Evolutionary conservation across 1,284 basidiomycete genomes (phyloP).

Genomic region (Rhodofomes roseus): DNA sequence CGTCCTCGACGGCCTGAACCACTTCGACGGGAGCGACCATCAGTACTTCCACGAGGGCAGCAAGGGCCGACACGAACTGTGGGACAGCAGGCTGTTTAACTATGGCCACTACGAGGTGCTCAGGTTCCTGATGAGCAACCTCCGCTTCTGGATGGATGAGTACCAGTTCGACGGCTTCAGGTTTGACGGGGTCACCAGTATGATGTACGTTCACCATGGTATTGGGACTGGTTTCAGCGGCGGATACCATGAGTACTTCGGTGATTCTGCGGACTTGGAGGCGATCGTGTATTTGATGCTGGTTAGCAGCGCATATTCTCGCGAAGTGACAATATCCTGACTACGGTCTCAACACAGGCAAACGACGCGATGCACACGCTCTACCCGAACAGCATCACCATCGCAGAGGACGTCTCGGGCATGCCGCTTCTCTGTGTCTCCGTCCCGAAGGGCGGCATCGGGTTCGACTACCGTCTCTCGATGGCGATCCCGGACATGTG

Average conservation of each 20-base stretch:
- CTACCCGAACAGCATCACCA: conserved; percentile 82
- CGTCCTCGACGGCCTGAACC: conserved; percentile 91
- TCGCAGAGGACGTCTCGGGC: conserved; percentile 97
- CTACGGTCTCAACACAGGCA: too few relatives aligned
- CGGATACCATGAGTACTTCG: conserved; percentile 98
- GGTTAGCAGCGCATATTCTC: conserved; percentile 36
- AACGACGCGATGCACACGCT: conserved; percentile 86
- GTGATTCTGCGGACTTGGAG: conserved; percentile 79
- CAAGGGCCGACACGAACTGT: conserved; percentile 91
- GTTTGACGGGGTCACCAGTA: conserved; percentile 98
- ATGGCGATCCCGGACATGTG: conserved; percentile 99
- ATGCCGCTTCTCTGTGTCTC: conserved; percentile 94
- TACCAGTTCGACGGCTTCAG: conserved; percentile 97
- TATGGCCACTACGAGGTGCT: conserved; percentile 94
- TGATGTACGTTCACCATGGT: conserved; percentile 98
- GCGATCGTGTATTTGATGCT: conserved; percentile 96
- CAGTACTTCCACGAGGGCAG: conserved; percentile 94
- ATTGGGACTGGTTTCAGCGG: conserved; percentile 98
- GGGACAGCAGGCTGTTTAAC: conserved; percentile 97
- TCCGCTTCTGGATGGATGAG: conserved; percentile 94
- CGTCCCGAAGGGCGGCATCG: conserved; percentile 81
- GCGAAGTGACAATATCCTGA: conserved; percentile 36
- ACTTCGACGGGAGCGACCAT: conserved; percentile 95
- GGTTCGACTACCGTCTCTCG: conserved; percentile 95
- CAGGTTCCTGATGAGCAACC: conserved; percentile 91